Base-by-base conservation (phyloP, 306 rosid genomes). In the Pachyrhizus erosus region DNA sequence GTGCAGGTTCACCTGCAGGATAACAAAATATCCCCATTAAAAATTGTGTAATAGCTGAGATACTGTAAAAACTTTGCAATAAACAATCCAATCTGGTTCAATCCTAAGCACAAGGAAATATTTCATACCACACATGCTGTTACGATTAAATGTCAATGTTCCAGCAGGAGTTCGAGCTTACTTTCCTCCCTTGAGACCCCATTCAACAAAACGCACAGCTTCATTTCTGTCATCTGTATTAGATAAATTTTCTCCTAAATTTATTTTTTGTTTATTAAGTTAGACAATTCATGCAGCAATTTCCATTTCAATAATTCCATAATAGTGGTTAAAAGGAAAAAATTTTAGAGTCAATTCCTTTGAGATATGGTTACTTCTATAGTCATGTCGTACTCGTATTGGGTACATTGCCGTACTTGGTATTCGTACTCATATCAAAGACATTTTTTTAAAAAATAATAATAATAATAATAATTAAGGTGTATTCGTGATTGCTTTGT, bases 1-100 rank as follows among this genome's bases (percentile, higher is more conserved):
- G 65, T 31, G 97, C 97, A 34, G 97, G 97, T 76, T 87, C 69
- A 85, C 94, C 97, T n/a, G n/a, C n/a, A n/a, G n/a, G n/a, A n/a
- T n/a, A n/a, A n/a, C n/a, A n/a, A n/a, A n/a, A n/a, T n/a, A n/a
- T n/a, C n/a, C n/a, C n/a, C n/a, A n/a, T n/a, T n/a, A n/a, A n/a
- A n/a, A n/a, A n/a, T n/a, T n/a, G n/a, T n/a, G n/a, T n/a, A n/a
- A n/a, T n/a, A n/a, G n/a, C n/a, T n/a, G n/a, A n/a, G n/a, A n/a
- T n/a, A n/a, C n/a, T n/a, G n/a, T n/a, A n/a, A n/a, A n/a, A n/a
- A n/a, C n/a, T n/a, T n/a, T n/a, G n/a, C n/a, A 39, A 75, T 48
- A 49, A 49, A 70, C 43, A 24, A 70, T 27, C 34, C 60, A 58
- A 6, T 29, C n/a, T 43, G 23, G 68, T 68, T 29, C 11, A 64